phyloP scores from a whole-genome alignment of 371 early-diverging fungal genomes.

The Blastocladiella emersonii region DNA sequence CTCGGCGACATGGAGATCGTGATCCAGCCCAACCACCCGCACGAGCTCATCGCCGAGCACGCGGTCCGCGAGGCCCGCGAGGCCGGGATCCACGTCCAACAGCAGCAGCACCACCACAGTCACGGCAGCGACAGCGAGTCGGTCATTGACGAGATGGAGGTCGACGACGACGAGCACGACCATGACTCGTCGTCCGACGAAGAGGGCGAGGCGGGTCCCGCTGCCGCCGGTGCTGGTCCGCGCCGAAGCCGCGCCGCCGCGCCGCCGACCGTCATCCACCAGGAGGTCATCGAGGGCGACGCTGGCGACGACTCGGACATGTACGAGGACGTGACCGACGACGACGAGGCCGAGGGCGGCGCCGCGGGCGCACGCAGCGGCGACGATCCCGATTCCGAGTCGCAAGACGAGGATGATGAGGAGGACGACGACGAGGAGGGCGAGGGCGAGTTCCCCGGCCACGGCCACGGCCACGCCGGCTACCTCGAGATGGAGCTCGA shows the following conservation, averaged over 20 bases:
- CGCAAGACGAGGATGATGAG: conserved; percentile 20
- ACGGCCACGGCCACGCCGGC: conserved; percentile 36
- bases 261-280: too few relatives aligned
- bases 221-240: too few relatives aligned
- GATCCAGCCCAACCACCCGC: conserved; percentile 42
- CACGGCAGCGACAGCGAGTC: conserved; percentile 23
- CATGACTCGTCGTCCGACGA: conserved; percentile 15
- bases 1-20: conserved; percentile 46
- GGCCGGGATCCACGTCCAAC: conserved; percentile 21
- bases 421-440: conserved; percentile 22
- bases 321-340: not conserved
- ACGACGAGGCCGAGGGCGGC: conserved; percentile 1
- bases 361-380: not conserved
- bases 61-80: conserved; percentile 18
- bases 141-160: conserved; percentile 13
- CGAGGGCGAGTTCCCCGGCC: conserved; percentile 25
- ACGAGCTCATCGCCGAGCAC: conserved; percentile 32
- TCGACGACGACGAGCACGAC: not conserved
- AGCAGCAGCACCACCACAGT: conserved; percentile 35
- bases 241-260: not conserved
- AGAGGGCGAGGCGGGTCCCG: conserved; percentile 14
- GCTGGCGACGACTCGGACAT: conserved; percentile 5
- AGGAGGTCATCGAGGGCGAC: conserved; percentile 3
- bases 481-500: conserved; percentile 8
- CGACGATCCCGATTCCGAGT: not conserved